phyloP scores from a whole-genome alignment of 2,329 filamentous ascomycete species.

The Colletotrichum salicis region DNA sequence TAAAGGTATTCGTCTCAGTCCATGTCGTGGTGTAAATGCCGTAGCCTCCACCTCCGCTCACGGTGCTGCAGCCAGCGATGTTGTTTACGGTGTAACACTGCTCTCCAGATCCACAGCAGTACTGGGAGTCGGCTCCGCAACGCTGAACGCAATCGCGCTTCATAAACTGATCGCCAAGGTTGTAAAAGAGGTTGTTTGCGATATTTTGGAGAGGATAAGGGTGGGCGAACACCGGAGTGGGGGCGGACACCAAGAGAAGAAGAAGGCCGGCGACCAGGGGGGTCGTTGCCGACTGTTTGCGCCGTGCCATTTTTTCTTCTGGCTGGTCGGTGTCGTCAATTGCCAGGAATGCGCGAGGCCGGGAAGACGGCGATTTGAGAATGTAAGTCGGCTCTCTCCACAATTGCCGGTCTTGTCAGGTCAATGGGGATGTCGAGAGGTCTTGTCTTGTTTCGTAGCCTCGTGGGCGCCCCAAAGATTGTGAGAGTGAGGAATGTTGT shows the following conservation, averaged over 20 bases:
- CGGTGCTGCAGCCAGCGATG: conserved; percentile 60
- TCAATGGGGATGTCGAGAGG: neutral
- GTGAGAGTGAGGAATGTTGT: conserved; percentile 17
- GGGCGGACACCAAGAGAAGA: conserved; percentile 52
- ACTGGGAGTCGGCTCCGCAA: conserved; percentile 66
- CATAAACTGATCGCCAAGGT: conserved; percentile 61
- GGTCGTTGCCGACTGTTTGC: conserved; percentile 20
- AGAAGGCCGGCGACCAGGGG: conserved; percentile 44
- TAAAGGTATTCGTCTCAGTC: conserved; percentile 70
- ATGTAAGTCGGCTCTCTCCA: conserved; percentile 7
- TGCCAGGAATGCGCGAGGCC: conserved; percentile 43
- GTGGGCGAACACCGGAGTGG: conserved; percentile 49
- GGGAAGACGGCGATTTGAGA: conserved; percentile 8
- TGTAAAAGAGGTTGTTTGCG: conserved; percentile 57
- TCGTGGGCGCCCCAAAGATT: neutral
- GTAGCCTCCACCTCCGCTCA: conserved; percentile 45
- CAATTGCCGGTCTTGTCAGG: neutral
- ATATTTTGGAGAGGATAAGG: conserved; percentile 55
- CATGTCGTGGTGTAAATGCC: conserved; percentile 66
- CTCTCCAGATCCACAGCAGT: conserved; percentile 63
- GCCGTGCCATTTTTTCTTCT: conserved; percentile 17
- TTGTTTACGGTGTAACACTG: conserved; percentile 62
- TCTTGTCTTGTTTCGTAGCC: conserved; percentile 7
- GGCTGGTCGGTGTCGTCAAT: conserved; percentile 40
- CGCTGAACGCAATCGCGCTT: conserved; percentile 60